Evolutionary conservation across 768 basidiomycete genomes (phyloP), one percentile per base, ranked within the genome.

Genomic region (Neoboletus brunneissimus): DNA sequence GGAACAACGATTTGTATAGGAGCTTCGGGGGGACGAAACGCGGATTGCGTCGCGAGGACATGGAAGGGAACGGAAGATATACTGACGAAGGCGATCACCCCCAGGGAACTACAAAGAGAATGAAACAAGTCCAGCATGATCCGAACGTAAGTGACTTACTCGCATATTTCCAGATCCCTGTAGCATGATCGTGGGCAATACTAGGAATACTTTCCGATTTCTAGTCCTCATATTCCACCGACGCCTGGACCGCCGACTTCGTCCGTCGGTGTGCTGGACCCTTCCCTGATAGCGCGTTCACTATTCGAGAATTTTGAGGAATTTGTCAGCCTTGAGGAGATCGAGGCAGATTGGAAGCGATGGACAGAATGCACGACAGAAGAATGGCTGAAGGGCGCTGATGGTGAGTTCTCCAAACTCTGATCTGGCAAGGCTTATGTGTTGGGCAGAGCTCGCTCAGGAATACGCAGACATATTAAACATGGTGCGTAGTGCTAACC

Each of bases 351-450:
- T 15, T 65, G 69, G 57, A 69, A 62, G 40, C 61, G 57, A 49
- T 71, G 71, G 71, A 64, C 41, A 38, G 63, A 61, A 13, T 69
- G 70, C 32, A 60, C 69, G 10, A 66, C 45, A 37, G 70, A 71
- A n/a, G 69, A 71, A 47, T 71, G 70, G 70, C 22, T 73, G 27
- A 65, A 67, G 47, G 70, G 63, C 20, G 54, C 62, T 23, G 71
- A 73, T 18, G 61, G 70, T 72, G n/a, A 50, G 67, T 53, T 43
- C 31, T 34, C 16, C 25, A 5, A 34, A 38, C 27, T 20, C 22
- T 44, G 41, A 29, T 23, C 15, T 5, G 20, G 42, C 10, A 5
- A 34, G 25, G 32, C 57, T 51, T 25, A 64, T 25, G 12, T 16
- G 40, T 40, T 48, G 20, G 40, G 35, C 49, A 69, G 70, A 56